Base-by-base conservation (phyloP, 2,329 filamentous ascomycete genomes). In the Tolypocladium capitatum region DNA sequence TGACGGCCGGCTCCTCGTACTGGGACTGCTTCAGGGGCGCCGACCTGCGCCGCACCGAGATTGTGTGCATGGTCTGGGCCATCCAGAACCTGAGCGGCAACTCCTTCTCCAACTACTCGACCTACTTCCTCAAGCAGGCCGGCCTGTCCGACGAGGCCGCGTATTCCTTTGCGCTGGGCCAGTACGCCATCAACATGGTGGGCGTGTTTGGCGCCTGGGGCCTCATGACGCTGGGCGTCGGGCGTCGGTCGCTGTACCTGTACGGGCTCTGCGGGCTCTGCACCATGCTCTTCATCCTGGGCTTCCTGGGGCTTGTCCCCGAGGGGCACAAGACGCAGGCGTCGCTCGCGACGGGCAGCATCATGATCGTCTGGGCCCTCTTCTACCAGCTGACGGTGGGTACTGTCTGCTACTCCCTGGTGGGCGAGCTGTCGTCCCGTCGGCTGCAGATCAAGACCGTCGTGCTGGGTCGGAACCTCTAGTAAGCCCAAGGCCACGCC, bases 381-480 rank as follows among this genome's bases (percentile, higher is more conserved):
- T 78, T 83, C 57, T 95, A 94, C 67, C 87, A 95, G 62, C 73
- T 91, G 43, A 86, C 86, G 0, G 88, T 95, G 44, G 89, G 89
- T 35, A 92, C 89, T 0, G 87, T 94, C 8, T 88, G 84, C 65
- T 95, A 94, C 68, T 92, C 87, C 0, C 76, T 95, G 11, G 89
- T 95, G 5, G 80, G 85, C 1, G 89, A 95, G 63, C 67, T 95
- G 21, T 89, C 87, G 0, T 88, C 87, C 0, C 79, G 86, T 14
- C 78, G 89, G 2, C 74, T 96, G 32, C 84, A 90, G 60, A 90
- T 94, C 70, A 95, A 95, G 71, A 94, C 90, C 0, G 84, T 94
- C 21, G 89, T 92, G 1, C 75, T 95, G 2, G 88, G 85, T 1
- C 83, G 89, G 48, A 86, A 87, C 56, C 69, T 88, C 42, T 86